Evolutionary conservation across 371 early-diverging fungal species (phyloP).

Genomic region (Mucor plumbeus): DNA sequence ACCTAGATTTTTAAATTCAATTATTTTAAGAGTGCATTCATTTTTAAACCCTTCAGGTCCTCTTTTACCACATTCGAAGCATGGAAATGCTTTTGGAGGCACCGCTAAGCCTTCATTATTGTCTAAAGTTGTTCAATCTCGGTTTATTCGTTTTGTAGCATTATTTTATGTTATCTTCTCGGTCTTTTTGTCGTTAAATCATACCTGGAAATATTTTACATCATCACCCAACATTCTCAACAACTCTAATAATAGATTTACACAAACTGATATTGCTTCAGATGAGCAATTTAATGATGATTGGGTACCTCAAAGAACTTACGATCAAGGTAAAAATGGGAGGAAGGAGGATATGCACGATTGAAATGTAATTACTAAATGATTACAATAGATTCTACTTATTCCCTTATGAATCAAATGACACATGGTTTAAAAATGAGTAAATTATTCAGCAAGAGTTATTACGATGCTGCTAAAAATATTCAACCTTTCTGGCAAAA

Average conservation of each 20-base stretch:
- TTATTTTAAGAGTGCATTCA: constrained; percentile 23
- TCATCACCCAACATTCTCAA: neutral
- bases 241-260: neutral
- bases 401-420: constrained; percentile 47
- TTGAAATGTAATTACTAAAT: neutral
- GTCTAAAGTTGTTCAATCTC: constrained; percentile 27
- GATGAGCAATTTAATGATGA: constrained; percentile 26
- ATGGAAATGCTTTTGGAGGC: constrained; percentile 49
- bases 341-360: neutral
- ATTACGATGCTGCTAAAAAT: constrained; percentile 38
- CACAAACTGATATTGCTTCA: neutral
- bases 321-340: constrained; percentile 40
- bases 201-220: constrained; percentile 36
- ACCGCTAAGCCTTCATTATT: constrained; percentile 28
- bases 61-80: constrained; percentile 50
- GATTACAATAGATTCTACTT: constrained; percentile 30
- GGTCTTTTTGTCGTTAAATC: constrained; percentile 46
- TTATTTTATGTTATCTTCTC: constrained; percentile 52
- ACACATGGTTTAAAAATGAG: constrained; percentile 52
- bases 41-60: constrained; percentile 40
- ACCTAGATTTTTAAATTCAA: constrained; percentile 15
- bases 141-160: constrained; percentile 34
- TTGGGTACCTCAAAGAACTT: constrained; percentile 52
- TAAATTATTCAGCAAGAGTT: constrained; percentile 51
- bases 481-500: constrained; percentile 51